Evolutionary conservation across 257 asterid genomes (phyloP).

Genomic region (Ilex asprella): DNA sequence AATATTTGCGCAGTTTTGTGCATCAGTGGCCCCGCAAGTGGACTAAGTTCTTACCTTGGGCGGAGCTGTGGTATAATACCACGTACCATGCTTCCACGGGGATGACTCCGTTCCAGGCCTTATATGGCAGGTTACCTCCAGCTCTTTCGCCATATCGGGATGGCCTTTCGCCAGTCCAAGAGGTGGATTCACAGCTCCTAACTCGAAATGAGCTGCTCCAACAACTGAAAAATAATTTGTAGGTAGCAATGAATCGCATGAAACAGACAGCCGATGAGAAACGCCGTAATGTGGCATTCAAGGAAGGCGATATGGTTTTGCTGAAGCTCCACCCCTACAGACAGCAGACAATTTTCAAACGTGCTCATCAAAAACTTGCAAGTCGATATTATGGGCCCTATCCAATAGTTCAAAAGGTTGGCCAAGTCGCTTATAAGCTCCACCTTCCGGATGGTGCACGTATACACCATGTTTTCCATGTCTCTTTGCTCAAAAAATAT

Average conservation of each 20-base stretch:
- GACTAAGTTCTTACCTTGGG: neutral
- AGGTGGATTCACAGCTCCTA: neutral
- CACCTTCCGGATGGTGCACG: too few relatives aligned
- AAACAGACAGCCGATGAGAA: neutral
- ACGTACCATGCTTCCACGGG: neutral
- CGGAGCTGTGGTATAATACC: slow-evolving; percentile 8
- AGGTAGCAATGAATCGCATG: neutral
- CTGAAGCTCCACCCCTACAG: slow-evolving; percentile 2
- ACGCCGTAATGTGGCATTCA: neutral
- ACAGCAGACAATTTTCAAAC: neutral
- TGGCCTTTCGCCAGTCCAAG: neutral
- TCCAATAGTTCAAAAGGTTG: too few relatives aligned
- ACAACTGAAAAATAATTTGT: neutral
- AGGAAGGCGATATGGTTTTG: slow-evolving; percentile 1
- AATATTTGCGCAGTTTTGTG: too few relatives aligned
- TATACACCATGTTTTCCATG: too few relatives aligned
- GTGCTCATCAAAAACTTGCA: neutral
- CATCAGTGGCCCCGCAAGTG: too few relatives aligned
- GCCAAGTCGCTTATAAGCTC: too few relatives aligned
- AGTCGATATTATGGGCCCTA: too few relatives aligned
- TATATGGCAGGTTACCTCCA: neutral
- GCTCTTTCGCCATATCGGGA: neutral
- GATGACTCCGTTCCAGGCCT: neutral
- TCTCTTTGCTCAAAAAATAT: too few relatives aligned
- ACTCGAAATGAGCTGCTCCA: neutral